Evolutionary conservation across 352 stramenopile species (phyloP).

Genomic region (Globisporangium takayamanum): DNA sequence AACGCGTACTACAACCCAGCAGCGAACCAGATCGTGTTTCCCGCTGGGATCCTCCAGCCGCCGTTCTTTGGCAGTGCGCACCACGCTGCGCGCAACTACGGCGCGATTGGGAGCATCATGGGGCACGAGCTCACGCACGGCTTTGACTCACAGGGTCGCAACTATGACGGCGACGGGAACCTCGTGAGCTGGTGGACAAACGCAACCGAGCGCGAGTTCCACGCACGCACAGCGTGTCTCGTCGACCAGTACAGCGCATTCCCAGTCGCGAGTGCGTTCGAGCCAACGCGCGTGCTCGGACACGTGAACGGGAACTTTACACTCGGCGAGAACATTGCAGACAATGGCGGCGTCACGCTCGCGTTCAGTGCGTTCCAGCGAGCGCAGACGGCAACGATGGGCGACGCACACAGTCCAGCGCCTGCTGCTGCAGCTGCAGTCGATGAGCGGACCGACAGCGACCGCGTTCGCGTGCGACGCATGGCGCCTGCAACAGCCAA

Average conservation of each 20-base stretch:
- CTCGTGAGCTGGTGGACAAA: constrained; percentile 92
- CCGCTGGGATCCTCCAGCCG: constrained; percentile 92
- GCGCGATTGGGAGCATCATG: constrained; percentile 90
- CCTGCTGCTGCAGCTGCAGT: not conserved
- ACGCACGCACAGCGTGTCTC: constrained; percentile 46
- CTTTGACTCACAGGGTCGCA: constrained; percentile 91
- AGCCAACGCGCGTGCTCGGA: constrained; percentile 39
- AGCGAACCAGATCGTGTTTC: constrained; percentile 93
- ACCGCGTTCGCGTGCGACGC: constrained; percentile 2
- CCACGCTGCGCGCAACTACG: constrained; percentile 91
- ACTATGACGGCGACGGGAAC: constrained; percentile 87
- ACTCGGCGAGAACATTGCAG: constrained; percentile 77
- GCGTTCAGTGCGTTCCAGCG: constrained; percentile 53
- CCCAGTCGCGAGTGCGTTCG: constrained; percentile 29
- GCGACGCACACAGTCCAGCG: not conserved
- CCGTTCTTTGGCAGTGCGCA: constrained; percentile 87
- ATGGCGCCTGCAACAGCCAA: constrained; percentile 18
- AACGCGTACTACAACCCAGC: constrained; percentile 86
- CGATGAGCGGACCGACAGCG: constrained; percentile 14
- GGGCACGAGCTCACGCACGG: constrained; percentile 95
- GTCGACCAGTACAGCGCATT: constrained; percentile 58
- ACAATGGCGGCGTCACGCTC: constrained; percentile 77
- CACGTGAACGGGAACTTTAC: constrained; percentile 77
- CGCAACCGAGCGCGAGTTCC: constrained; percentile 74
- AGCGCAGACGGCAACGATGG: constrained; percentile 2